Percentiles rank a stretch among this genome's conserved stretches.
These are phyloP conservation scores for Coemansia sp. DNA, from an alignment of 192 early-diverging fungal genomes.

Conservation along the genomic window DNA sequence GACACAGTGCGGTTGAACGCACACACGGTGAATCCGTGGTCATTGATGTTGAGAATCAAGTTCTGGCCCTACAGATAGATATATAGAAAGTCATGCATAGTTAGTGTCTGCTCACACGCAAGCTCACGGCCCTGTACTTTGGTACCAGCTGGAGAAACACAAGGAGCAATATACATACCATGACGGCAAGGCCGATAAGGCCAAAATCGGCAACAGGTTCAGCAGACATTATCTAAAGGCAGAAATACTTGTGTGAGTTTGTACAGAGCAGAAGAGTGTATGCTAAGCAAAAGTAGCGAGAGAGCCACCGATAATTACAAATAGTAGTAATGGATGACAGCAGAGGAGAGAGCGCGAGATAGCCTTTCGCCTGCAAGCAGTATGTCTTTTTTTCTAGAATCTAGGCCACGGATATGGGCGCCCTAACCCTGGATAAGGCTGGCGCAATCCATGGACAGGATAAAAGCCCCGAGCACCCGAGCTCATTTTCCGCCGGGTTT, in stretches of 20 bases:
- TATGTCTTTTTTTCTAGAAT: neutral
- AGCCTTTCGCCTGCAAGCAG: neutral
- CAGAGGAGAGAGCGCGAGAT: neutral
- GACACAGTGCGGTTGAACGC: conserved; percentile 94
- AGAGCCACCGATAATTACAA: neutral
- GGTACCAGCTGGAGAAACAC: neutral
- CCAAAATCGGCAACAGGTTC: conserved; percentile 84
- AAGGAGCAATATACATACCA: conserved; percentile 64
- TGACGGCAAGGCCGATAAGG: conserved; percentile 98
- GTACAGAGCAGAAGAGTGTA: neutral
- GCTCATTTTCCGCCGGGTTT: neutral
- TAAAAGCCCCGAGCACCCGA: neutral
- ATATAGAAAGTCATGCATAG: neutral
- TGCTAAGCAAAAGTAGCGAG: conserved; percentile 12
- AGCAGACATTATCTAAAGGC: conserved; percentile 22
- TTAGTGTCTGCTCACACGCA: too few relatives aligned
- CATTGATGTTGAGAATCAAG: conserved; percentile 98
- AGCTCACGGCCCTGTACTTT: too few relatives aligned
- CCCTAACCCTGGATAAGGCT: conserved; percentile 69
- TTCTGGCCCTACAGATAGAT: conserved; percentile 82
- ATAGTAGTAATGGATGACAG: neutral
- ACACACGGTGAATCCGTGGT: conserved; percentile 91
- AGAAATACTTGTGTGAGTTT: neutral
- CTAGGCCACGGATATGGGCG: conserved; percentile 8
- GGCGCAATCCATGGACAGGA: conserved; percentile 58